phyloP scores from a whole-genome alignment of 2,329 filamentous ascomycete genomes.

The Aspergillus sp. region DNA sequence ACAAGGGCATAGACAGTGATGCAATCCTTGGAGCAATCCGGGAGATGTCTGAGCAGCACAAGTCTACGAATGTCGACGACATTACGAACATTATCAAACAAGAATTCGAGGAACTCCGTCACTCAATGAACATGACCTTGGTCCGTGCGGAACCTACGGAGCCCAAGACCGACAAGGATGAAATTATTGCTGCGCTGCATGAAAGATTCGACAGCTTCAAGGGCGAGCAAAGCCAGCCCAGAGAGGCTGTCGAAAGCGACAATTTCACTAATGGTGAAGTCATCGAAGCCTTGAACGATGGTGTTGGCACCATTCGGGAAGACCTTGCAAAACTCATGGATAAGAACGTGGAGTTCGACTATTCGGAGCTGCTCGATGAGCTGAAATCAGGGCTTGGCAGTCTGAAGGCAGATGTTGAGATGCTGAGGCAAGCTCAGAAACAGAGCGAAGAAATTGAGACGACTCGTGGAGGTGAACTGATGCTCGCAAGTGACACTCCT shows the following conservation, averaged over 20 bases:
- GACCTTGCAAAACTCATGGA: conserved; percentile 75
- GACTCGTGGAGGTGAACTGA: conserved; percentile 56
- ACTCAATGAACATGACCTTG: conserved; percentile 40
- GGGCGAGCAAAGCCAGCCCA: conserved; percentile 56
- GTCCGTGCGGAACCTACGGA: conserved; percentile 39
- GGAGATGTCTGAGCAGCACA: conserved; percentile 44
- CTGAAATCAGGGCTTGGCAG: conserved; percentile 78
- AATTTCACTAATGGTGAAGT: conserved; percentile 59
- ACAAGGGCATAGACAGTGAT: neutral
- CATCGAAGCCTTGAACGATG: conserved; percentile 64
- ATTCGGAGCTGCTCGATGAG: conserved; percentile 85
- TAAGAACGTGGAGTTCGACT: conserved; percentile 79
- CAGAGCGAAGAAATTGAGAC: conserved; percentile 54
- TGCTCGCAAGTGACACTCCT: conserved; percentile 52
- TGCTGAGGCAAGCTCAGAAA: conserved; percentile 62
- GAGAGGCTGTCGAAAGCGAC: conserved; percentile 57
- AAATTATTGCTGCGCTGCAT: conserved; percentile 59
- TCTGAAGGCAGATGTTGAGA: conserved; percentile 75
- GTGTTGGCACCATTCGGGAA: conserved; percentile 71
- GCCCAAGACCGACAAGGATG: conserved; percentile 50
- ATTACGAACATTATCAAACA: conserved; percentile 54
- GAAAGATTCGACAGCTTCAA: conserved; percentile 48
- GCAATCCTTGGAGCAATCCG: conserved; percentile 64
- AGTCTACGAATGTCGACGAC: conserved; percentile 26
- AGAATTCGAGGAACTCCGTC: conserved; percentile 63